Conservation (phyloP, 2,329 filamentous ascomycete species). For the Sordariomycetes sp. region DNA sequence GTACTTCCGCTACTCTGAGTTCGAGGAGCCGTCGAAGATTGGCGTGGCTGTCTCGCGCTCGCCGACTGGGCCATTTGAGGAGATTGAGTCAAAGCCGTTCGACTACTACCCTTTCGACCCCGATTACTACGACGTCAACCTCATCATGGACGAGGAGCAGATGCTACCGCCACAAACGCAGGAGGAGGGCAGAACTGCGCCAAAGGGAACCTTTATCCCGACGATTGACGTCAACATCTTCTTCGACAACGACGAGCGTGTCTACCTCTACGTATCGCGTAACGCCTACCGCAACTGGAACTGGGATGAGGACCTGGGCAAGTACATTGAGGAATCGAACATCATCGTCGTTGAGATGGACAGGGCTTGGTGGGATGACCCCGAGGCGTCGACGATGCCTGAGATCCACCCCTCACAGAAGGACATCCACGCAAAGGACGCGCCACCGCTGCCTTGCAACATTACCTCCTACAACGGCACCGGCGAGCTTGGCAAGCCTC, state of each 20-base stretch:
- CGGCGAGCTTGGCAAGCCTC: constrained; percentile 20
- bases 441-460: constrained; percentile 14
- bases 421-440: constrained; percentile 16
- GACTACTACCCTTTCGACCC: constrained; percentile 25
- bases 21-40: constrained; percentile 25
- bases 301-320: constrained; percentile 19
- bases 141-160: constrained; percentile 25
- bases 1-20: constrained; percentile 21
- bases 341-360: constrained; percentile 25
- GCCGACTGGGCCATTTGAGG: constrained; percentile 20
- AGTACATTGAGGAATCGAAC: constrained; percentile 27
- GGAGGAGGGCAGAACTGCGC: constrained; percentile 15
- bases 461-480: constrained; percentile 24
- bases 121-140: constrained; percentile 23
- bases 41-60: constrained; percentile 23
- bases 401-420: constrained; percentile 18
- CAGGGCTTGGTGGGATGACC: constrained; percentile 24
- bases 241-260: constrained; percentile 25
- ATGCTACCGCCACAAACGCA: constrained; percentile 20
- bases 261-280: constrained; percentile 24
- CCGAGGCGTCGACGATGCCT: constrained; percentile 21
- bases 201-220: constrained; percentile 24
- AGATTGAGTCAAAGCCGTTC: constrained; percentile 20
- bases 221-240: constrained; percentile 39
- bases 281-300: constrained; percentile 28